These are phyloP conservation scores for Suillus americanus DNA, from an alignment of 768 basidiomycete genomes.

Conservation along the genomic window DNA sequence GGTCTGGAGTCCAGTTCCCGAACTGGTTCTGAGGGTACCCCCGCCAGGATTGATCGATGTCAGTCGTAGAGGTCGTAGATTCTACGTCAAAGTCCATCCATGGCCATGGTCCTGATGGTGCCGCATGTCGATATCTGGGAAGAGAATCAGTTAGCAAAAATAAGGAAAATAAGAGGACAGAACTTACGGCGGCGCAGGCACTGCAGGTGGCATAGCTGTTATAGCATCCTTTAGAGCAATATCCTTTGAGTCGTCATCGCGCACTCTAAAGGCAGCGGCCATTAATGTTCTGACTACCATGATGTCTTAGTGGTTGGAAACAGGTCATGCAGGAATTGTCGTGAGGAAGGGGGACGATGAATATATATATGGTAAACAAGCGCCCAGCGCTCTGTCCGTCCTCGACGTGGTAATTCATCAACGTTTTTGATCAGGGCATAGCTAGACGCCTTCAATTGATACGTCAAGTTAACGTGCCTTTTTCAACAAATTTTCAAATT, in stretches of 20 bases:
- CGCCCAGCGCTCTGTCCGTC: neutral
- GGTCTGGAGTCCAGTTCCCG: slow-evolving; percentile 31
- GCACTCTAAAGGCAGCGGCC: neutral
- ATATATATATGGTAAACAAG: neutral
- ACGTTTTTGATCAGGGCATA: no score
- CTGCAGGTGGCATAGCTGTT: neutral
- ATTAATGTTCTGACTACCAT: neutral
- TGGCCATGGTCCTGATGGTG: slow-evolving; percentile 33
- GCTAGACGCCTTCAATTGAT: no score
- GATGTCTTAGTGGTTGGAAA: neutral
- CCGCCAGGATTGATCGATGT: neutral
- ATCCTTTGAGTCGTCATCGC: neutral
- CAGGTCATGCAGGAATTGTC: neutral
- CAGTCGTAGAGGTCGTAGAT: neutral
- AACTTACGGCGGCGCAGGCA: slow-evolving; percentile 1
- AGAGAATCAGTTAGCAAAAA: neutral
- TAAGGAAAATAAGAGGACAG: neutral
- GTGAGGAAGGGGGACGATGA: neutral
- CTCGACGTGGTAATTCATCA: no score
- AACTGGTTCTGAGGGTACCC: slow-evolving; percentile 31
- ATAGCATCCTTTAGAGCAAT: neutral
- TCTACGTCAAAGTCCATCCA: slow-evolving; percentile 24
- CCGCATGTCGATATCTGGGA: slow-evolving; percentile 19
- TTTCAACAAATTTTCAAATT: no score
- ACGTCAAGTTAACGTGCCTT: no score